These are phyloP conservation scores for Heteromeles arbutifolia DNA, from an alignment of 306 rosid species.

Conservation along the genomic window DNA sequence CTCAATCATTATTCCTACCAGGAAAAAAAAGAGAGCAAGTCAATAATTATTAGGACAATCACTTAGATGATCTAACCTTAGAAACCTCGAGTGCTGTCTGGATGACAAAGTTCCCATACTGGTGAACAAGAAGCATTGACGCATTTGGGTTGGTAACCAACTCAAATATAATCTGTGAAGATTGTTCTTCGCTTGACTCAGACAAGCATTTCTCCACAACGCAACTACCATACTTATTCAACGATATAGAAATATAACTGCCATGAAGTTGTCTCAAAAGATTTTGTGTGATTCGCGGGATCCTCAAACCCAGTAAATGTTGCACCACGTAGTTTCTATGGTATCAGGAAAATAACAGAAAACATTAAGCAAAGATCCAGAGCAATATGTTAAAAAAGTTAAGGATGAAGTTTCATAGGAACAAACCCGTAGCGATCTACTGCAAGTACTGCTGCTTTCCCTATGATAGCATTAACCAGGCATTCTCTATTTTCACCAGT, in stretches of 20 bases:
- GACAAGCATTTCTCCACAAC: constrained; percentile 65
- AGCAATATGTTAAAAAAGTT: neutral
- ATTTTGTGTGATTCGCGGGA: constrained; percentile 19
- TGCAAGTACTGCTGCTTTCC: constrained; percentile 25
- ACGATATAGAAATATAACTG: constrained; percentile 31
- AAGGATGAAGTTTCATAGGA: neutral
- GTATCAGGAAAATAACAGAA: neutral
- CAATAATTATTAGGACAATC: neutral
- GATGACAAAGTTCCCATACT: constrained; percentile 62
- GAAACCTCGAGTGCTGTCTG: constrained; percentile 36
- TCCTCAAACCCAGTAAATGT: constrained; percentile 34
- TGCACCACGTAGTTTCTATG: constrained; percentile 73
- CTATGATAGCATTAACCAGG: constrained; percentile 26
- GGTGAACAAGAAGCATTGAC: constrained; percentile 47
- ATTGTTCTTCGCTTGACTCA: constrained; percentile 20
- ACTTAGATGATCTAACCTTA: constrained; percentile 34
- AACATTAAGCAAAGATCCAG: constrained; percentile 3
- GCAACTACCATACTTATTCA: constrained; percentile 59
- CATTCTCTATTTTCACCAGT: constrained; percentile 26
- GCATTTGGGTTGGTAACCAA: constrained; percentile 24
- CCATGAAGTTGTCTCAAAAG: constrained; percentile 37
- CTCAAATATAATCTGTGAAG: constrained; percentile 30
- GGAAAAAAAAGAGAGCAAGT: neutral
- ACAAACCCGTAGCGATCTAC: constrained; percentile 58
- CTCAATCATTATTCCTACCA: neutral